Base-by-base conservation (phyloP, 2,329 filamentous ascomycete species). In the Allantophomopsis cytisporea region DNA sequence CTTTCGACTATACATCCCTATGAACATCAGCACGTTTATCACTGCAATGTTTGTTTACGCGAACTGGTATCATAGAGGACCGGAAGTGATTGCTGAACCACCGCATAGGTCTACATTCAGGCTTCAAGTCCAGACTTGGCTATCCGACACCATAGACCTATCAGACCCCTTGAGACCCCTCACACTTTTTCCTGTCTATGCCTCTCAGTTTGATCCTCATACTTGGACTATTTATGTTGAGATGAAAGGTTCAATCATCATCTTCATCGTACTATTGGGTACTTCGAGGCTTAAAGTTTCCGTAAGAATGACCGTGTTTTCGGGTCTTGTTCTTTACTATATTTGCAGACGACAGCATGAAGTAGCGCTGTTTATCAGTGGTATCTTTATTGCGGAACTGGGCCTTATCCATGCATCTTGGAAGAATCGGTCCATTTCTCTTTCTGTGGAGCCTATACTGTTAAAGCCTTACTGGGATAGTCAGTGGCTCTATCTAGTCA, bases 1-100 rank as follows among this genome's bases (percentile, higher is more conserved):
- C 31, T 49, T 68, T 18, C 56, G 68, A 16, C 55, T 71, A 0
- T 64, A 62, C 43, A 56, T 64, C 2, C 66, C 68, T 0, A 60
- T 62, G 15, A 48, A 63, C 4, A 58, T 54, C 5, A 64, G 60
- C 17, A 67, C 64, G 0, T 61, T 65, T 42, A 11, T 52, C 31
- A 16, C 31, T 7, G 7, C 12, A 5, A 5, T 33, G 13, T 16
- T n/a, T n/a, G 31, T 16, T 5, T 16, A 16, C 31, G 31, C 31
- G 15, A n/a, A 33, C 11, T n/a, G 13, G 31, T 33, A 33, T 33
- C 5, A 33, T 5, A 21, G 8, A 21, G 20, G 20, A n/a, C n/a
- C n/a, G 20, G 20, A 5, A 21, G 5, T 5, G 20, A 21, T 5
- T 8, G 20, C 5, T 11, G 31, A 33, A 11, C 15, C 34, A 17